Evolutionary conservation across 2,329 filamentous ascomycete genomes (phyloP).

Genomic region (Aureobasidium melanogenum): DNA sequence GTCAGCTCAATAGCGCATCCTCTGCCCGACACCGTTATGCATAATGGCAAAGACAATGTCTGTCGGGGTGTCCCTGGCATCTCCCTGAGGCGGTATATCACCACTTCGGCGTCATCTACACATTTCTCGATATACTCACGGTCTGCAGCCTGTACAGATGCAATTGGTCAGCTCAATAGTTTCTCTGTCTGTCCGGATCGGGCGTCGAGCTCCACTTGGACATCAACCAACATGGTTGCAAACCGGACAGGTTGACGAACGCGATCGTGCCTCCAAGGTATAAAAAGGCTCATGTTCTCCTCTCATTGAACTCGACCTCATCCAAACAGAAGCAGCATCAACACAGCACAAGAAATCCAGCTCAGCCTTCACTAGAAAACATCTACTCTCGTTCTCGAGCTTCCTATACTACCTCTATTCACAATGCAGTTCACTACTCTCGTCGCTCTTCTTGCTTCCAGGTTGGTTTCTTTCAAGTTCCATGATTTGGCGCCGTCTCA

Average conservation of each 20-base stretch:
- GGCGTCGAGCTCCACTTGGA: not conserved
- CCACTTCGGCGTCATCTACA: not conserved
- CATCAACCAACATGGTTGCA: not conserved
- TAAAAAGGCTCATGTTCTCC: not conserved
- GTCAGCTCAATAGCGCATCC: conserved; percentile 10
- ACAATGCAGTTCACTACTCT: not conserved
- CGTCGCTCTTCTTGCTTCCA: conserved; percentile 6
- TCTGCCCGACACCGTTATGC: not conserved
- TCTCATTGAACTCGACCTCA: not conserved
- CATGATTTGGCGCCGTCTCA: not conserved
- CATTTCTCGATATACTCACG: not conserved
- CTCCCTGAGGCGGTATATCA: not conserved
- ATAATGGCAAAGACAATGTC: not conserved
- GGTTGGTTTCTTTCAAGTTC: not conserved
- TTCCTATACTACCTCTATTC: not conserved
- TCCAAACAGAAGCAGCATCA: not conserved
- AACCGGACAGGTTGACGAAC: not conserved
- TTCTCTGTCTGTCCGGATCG: not conserved
- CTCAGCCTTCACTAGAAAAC: not conserved
- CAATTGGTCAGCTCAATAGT: not conserved
- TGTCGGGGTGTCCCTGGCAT: not conserved
- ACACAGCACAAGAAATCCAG: not conserved
- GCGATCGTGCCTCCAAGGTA: not conserved
- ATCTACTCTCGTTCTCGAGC: not conserved
- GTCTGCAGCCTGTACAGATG: not conserved